Base-by-base conservation (phyloP, 176 grass and related monocot species). In the Raddia guianensis region DNA sequence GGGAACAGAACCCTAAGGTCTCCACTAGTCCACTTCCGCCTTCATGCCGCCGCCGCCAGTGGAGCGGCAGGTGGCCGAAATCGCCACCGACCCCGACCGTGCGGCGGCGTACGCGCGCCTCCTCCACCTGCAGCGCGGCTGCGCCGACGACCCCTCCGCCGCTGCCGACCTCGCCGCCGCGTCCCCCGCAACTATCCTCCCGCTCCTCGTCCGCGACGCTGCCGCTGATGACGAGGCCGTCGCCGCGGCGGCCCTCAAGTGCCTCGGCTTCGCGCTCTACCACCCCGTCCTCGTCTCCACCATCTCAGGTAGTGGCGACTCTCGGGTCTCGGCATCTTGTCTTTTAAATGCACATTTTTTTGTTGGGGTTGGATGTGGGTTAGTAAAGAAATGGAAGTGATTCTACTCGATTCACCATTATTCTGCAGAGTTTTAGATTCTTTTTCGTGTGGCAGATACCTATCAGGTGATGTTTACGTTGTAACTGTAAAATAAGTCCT, bases 231-330 rank as follows among this genome's bases (percentile, higher is more conserved):
- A 86, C 58, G 84, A 86, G 69, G 68, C 46, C 16, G 79, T 85
- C 15, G 78, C 91, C 11, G 76, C 63, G 44, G 72, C 87, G 42
- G 85, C 94, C 40, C 75, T 97, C 68, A 97, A 90, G 76, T 94
- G 89, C 85, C 85, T 97, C 32, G 94, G 91, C 37, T 97, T 97
- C 80, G 71, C 84, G 62, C 83, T 97, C 68, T 92, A 97, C 79
- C 91, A 97, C 73, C 91, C 91, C 10, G 75, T 93, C 15, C 54
- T 97, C 49, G 65, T 92, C n/a, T 62, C 85, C 43, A 80, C 75
- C 63, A 64, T 92, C 54, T 82, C 94, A 83, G 91, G 94, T 97
- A 68, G 13, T 12, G 32, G 46, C 52, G 8, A 7, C 33, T 51
- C 56, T 21, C 64, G 6, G 61, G 12, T 55, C 7, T 63, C 64